Evolutionary conservation across 257 asterid species (phyloP).

Genomic region (Nicotiana sylvestris): DNA sequence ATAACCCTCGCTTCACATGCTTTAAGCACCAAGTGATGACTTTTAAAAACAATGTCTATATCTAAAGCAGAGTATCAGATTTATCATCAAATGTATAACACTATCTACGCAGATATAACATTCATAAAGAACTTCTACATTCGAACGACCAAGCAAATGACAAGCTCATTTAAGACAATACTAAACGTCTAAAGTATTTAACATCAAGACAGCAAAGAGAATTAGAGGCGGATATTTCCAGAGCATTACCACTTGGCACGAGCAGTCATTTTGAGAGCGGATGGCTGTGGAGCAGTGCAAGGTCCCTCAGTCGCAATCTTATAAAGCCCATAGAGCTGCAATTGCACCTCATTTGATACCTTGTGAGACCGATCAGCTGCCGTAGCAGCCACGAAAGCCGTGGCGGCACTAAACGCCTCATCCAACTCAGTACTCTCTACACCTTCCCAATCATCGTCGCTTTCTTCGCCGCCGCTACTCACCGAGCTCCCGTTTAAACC

Average conservation of each 20-base stretch:
- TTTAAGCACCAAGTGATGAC: too few relatives aligned
- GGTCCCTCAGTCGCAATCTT: constrained; percentile 99
- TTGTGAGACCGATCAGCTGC: constrained; percentile 69
- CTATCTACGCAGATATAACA: neutral
- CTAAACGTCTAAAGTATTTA: neutral
- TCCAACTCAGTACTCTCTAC: constrained; percentile 97
- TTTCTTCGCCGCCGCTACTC: constrained; percentile 5
- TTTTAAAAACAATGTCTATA: too few relatives aligned
- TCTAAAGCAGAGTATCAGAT: neutral
- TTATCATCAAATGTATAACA: neutral
- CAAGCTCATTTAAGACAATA: neutral
- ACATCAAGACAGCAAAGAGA: neutral
- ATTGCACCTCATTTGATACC: constrained; percentile 80
- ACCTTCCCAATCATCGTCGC: constrained; percentile 98
- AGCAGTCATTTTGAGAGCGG: constrained; percentile 89
- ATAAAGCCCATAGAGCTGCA: constrained; percentile 83
- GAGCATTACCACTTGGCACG: constrained; percentile 86
- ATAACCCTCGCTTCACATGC: too few relatives aligned
- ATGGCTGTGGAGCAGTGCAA: constrained; percentile 75
- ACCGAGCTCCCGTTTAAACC: neutral
- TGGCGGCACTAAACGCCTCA: constrained; percentile 91
- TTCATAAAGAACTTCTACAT: neutral
- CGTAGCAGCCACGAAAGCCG: constrained; percentile 90
- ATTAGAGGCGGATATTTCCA: neutral
- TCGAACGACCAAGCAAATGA: neutral